phyloP scores from a whole-genome alignment of 1,284 basidiomycete genomes.

The Fistulina hepatica region DNA sequence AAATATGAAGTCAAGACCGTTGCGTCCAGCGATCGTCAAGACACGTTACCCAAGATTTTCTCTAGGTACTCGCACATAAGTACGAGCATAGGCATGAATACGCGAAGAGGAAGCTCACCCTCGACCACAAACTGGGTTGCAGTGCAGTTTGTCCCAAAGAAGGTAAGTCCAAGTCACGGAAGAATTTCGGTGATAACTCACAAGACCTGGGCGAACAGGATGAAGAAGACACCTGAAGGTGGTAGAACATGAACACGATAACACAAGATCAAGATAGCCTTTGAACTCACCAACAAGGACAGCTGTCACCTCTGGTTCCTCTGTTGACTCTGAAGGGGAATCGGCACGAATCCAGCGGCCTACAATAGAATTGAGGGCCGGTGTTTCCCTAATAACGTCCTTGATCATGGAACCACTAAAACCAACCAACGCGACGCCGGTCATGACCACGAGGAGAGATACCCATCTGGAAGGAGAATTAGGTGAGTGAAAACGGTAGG shows the following conservation, averaged over 20 bases:
- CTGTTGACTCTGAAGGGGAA: slow-evolving; percentile 30
- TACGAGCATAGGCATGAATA: slow-evolving; percentile 4
- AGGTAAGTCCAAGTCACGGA: slow-evolving; percentile 16
- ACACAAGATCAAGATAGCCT: slow-evolving; percentile 9
- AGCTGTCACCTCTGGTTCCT: slow-evolving; percentile 48
- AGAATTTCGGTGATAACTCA: too few species aligned
- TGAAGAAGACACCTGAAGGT: slow-evolving; percentile 68
- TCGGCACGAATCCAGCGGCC: slow-evolving; percentile 18
- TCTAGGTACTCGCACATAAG: slow-evolving; percentile 30
- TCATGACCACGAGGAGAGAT: slow-evolving; percentile 83
- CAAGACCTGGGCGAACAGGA: slow-evolving; percentile 97
- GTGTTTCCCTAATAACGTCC: slow-evolving; percentile 46
- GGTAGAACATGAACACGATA: slow-evolving; percentile 6
- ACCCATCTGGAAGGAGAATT: slow-evolving; percentile 57
- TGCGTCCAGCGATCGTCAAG: slow-evolving; percentile 10
- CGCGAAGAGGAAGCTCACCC: slow-evolving; percentile 47
- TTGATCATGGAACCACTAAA: slow-evolving; percentile 83
- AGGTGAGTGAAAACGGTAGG: slow-evolving; percentile 7
- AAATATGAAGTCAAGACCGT: slow-evolving; percentile 6
- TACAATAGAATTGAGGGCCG: slow-evolving; percentile 16
- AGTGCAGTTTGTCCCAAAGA: slow-evolving; percentile 38
- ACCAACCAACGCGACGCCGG: slow-evolving; percentile 86
- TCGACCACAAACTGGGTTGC: slow-evolving; percentile 93
- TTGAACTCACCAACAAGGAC: slow-evolving; percentile 51
- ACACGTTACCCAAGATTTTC: slow-evolving; percentile 76